These are phyloP conservation scores for Biancaea sappan DNA, from an alignment of 306 rosid genomes.

Conservation along the genomic window DNA sequence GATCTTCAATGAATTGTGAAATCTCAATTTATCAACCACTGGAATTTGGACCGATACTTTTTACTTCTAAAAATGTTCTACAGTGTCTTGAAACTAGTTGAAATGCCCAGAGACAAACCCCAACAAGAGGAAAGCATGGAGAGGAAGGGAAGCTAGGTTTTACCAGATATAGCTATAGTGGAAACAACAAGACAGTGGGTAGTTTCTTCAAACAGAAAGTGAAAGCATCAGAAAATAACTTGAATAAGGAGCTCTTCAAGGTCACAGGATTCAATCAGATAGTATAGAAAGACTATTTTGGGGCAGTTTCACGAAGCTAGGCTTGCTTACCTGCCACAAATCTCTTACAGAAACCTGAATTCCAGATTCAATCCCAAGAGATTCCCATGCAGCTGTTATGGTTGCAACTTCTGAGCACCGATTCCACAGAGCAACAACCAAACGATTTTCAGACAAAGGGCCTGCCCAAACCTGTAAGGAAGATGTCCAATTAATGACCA, in stretches of 20 bases:
- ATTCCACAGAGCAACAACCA: slow-evolving; percentile 87
- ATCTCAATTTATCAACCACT: background rate
- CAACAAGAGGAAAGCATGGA: background rate
- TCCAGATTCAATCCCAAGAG: slow-evolving; percentile 70
- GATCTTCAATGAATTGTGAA: background rate
- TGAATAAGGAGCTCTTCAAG: background rate
- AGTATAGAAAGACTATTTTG: background rate
- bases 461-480: slow-evolving; percentile 93
- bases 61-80: background rate
- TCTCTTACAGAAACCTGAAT: slow-evolving; percentile 69
- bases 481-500: slow-evolving; percentile 10
- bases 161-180: background rate
- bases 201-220: slow-evolving; percentile 5
- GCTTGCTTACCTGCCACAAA: slow-evolving; percentile 81
- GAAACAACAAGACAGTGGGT: background rate
- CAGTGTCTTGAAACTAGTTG: background rate
- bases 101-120: background rate
- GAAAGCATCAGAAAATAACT: background rate
- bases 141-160: background rate
- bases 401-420: slow-evolving; percentile 63
- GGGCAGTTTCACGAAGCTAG: slow-evolving; percentile 19
- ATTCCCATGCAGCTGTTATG: slow-evolving; percentile 66
- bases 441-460: slow-evolving; percentile 71
- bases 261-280: slow-evolving; percentile 14
- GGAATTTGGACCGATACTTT: background rate